Evolutionary conservation across 2,329 filamentous ascomycete genomes (phyloP), one percentile per base, ranked within the genome.

Genomic region (Colletotrichum chlorophyti): DNA sequence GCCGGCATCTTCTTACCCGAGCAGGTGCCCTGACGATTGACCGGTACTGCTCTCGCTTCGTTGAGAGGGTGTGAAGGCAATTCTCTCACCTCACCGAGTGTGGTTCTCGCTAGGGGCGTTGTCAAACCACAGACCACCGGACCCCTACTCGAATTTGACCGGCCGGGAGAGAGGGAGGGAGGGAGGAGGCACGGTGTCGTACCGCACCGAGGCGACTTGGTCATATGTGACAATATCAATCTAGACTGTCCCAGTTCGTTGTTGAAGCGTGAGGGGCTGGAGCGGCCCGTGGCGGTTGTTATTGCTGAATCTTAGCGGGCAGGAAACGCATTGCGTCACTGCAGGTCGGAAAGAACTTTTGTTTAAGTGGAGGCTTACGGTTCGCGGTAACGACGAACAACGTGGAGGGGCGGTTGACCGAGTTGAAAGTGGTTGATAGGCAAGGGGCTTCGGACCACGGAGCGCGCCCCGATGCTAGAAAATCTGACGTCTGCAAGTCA

Each of bases 41-140:
- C 45, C 53, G 58, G 58, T 38, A 58, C 23, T 53, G 40, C 35
- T 34, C 32, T 60, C 53, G 38, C 46, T 53, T 52, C 40, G 46
- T 46, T 4, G 11, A 40, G 41, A 53, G 48, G 53, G 46, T 58
- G 53, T 58, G 52, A 42, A 43, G 46, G 27, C 41, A 58, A 58
- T 58, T 42, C 29, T 37, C 34, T 23, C 40, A 48, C 41, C 42
- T 58, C 32, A 58, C 58, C 53, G 46, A 55, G 43, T 55, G 43
- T 59, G 32, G 43, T 45, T 38, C 43, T 49, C 24, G 34, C 31
- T 37, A 29, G 42, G 14, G 50, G 24, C 37, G 23, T 19, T 43
- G 43, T 54, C 50, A 38, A 59, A 55, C 43, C 55, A 49, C 35
- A 27, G 19, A 24, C 43, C 10, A 34, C 24, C 21, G n/a, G n/a